Percentiles rank a stretch among this genome's conserved stretches.
Conservation (phyloP, 1,284 basidiomycete genomes). For the Hortiboletus rubellus region DNA sequence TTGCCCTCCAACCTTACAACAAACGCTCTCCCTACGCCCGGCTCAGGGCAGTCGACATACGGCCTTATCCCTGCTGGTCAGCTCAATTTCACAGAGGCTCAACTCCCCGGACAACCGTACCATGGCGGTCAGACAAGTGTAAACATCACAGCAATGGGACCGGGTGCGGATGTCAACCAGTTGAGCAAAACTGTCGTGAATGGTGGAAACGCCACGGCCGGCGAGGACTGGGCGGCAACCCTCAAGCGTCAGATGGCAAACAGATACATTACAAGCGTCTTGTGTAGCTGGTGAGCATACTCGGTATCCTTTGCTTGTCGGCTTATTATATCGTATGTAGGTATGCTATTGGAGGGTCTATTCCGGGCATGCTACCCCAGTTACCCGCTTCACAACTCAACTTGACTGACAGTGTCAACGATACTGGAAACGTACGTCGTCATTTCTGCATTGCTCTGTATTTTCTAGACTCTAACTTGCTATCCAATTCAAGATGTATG, state of each 20-base stretch:
- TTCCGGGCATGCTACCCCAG: constrained; percentile 65
- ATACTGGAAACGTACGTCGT: constrained; percentile 68
- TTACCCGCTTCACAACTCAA: constrained; percentile 74
- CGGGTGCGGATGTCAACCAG: constrained; percentile 59
- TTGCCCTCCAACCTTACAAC: constrained; percentile 69
- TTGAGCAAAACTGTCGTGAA: constrained; percentile 66
- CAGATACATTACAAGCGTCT: constrained; percentile 76
- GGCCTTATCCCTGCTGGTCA: constrained; percentile 73
- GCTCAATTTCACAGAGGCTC: constrained; percentile 63
- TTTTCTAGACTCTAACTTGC: constrained; percentile 1
- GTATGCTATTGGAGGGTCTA: constrained; percentile 81
- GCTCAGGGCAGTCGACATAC: constrained; percentile 57
- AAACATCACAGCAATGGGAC: constrained; percentile 55
- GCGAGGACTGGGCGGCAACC: constrained; percentile 67
- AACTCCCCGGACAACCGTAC: constrained; percentile 68
- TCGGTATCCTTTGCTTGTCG: neutral
- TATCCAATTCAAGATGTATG: constrained; percentile 68
- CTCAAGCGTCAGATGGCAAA: constrained; percentile 76
- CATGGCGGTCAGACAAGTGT: constrained; percentile 39
- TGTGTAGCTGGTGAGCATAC: constrained; percentile 81
- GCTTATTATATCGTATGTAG: constrained; percentile 32
- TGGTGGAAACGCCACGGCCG: constrained; percentile 63
- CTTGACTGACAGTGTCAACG: constrained; percentile 64
- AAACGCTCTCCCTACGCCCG: constrained; percentile 49
- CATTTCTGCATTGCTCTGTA: neutral